Evolutionary conservation across 2,329 filamentous ascomycete species (phyloP).

Genomic region (Nigrograna mackinnonii): DNA sequence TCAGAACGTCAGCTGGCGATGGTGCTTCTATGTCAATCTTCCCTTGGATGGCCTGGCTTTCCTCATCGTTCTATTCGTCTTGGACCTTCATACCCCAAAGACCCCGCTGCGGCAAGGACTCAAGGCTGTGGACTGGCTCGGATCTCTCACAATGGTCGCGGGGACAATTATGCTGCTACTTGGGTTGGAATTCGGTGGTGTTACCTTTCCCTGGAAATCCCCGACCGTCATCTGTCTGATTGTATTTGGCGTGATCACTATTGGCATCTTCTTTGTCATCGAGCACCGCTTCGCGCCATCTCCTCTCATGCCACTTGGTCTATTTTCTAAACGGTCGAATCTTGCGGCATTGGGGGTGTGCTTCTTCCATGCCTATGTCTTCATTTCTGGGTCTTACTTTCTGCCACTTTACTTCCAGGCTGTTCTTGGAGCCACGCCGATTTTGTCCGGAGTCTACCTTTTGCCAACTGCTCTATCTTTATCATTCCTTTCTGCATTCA

Average conservation of each 20-base stretch:
- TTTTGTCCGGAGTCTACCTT: constrained; percentile 74
- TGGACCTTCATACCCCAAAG: constrained; percentile 68
- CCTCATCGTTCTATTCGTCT: constrained; percentile 60
- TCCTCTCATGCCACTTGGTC: constrained; percentile 74
- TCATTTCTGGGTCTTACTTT: constrained; percentile 79
- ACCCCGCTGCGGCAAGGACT: constrained; percentile 66
- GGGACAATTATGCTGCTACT: constrained; percentile 85
- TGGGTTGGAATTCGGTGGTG: constrained; percentile 82
- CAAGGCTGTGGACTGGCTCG: constrained; percentile 68
- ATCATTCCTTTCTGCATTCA: constrained; percentile 63
- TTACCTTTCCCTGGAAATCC: constrained; percentile 73
- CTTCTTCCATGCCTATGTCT: constrained; percentile 75
- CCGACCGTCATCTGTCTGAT: constrained; percentile 77
- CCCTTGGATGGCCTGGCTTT: constrained; percentile 64
- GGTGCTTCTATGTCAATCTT: constrained; percentile 69
- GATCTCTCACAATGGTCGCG: constrained; percentile 69
- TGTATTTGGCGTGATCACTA: constrained; percentile 68
- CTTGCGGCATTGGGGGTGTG: constrained; percentile 66
- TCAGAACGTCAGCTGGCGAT: constrained; percentile 63
- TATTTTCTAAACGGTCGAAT: constrained; percentile 71
- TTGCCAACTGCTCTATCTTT: constrained; percentile 71
- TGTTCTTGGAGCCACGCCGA: constrained; percentile 68
- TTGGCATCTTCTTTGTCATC: constrained; percentile 69
- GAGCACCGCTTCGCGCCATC: constrained; percentile 76
- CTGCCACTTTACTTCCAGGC: constrained; percentile 85